phyloP scores from a whole-genome alignment of 352 stramenopile species.

The Phytophthora syringae region DNA sequence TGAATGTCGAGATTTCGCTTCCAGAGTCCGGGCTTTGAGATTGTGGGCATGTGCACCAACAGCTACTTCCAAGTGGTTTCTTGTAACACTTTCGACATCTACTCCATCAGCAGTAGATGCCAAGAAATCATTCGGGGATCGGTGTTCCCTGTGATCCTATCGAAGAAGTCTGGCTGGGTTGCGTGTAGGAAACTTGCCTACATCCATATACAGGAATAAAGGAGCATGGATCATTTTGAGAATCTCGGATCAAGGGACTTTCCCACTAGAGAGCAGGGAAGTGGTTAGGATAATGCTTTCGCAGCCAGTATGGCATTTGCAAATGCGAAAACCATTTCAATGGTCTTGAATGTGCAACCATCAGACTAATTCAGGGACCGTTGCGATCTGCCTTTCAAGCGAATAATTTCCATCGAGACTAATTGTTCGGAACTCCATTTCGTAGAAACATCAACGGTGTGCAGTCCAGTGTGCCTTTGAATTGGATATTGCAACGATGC shows the following conservation, averaged over 20 bases:
- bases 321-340: conserved; percentile 1
- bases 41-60: conserved; percentile 15
- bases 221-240: no score
- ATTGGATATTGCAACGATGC: neutral
- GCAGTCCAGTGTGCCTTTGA: neutral
- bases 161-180: conserved; percentile 17
- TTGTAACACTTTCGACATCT: conserved; percentile 2
- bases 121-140: conserved; percentile 9
- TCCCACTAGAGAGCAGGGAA: neutral
- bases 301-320: neutral
- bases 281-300: neutral
- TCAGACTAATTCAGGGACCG: neutral
- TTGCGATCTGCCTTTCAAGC: neutral
- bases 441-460: neutral
- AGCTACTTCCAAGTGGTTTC: conserved; percentile 17
- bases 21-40: neutral
- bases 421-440: no score
- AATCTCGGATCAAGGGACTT: no score
- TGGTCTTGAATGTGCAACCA: neutral
- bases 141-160: conserved; percentile 6
- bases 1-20: neutral
- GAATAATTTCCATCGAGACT: neutral
- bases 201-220: no score
- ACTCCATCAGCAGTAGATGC: neutral
- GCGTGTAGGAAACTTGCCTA: neutral